Percentiles rank a stretch among this genome's conserved stretches.
Conservation (phyloP, 1,284 basidiomycete genomes). For the Irpex rosettiformis region DNA sequence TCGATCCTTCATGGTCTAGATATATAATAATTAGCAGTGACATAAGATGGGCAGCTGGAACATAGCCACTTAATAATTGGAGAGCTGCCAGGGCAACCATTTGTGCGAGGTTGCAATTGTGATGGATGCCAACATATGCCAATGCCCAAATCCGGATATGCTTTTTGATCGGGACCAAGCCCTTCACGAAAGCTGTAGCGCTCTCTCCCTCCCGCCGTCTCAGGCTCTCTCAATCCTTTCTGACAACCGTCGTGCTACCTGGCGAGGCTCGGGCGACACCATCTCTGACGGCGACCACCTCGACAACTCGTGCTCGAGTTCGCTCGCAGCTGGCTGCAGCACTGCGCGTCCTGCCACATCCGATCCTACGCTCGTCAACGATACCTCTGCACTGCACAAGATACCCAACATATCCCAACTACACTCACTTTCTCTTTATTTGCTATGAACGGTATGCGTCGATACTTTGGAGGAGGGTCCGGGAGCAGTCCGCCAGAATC, state of each 20-base stretch:
- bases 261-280: background rate
- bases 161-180: background rate
- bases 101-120: background rate
- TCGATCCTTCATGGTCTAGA: background rate
- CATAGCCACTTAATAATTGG: background rate
- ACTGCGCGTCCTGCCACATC: background rate
- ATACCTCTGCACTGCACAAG: slow-evolving; percentile 12
- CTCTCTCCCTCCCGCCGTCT: background rate
- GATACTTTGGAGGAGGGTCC: slow-evolving; percentile 50
- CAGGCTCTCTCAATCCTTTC: background rate
- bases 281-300: background rate
- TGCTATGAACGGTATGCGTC: slow-evolving; percentile 69
- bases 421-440: background rate
- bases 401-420: slow-evolving; percentile 14
- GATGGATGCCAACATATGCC: background rate
- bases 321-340: slow-evolving; percentile 14
- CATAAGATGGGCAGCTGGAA: background rate
- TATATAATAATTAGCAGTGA: background rate
- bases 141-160: background rate
- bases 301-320: background rate
- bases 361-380: background rate
- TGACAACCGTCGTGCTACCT: background rate
- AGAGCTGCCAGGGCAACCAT: background rate
- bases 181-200: background rate
- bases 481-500: slow-evolving; percentile 21